Percentiles rank a stretch among this genome's conserved stretches.
phyloP scores from a whole-genome alignment of 2,329 filamentous ascomycete genomes.

The Dactylellina cionopaga region DNA sequence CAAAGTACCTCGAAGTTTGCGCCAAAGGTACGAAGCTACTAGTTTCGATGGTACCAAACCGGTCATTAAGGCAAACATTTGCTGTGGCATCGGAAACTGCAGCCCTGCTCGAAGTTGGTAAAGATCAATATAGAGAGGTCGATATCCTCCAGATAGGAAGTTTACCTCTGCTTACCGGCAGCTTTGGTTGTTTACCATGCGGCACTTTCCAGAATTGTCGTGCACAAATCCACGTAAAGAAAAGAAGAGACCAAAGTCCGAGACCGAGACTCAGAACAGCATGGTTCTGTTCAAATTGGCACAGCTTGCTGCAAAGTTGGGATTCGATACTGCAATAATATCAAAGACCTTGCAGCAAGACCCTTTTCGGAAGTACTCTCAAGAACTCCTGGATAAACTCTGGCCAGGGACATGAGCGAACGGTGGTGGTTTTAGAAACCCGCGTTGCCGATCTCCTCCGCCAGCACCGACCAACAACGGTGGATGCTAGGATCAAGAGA shows the following conservation, averaged over 20 bases:
- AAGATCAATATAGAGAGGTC: neutral
- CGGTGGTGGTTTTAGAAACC: too few species aligned
- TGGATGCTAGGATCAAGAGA: neutral
- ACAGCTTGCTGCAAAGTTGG: neutral
- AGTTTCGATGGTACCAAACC: neutral
- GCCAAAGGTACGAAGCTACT: neutral
- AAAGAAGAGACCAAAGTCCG: neutral
- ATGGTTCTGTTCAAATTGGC: neutral
- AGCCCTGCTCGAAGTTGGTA: too few species aligned
- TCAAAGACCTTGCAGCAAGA: neutral
- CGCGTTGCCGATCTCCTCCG: too few species aligned
- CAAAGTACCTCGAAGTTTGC: conserved; percentile 13
- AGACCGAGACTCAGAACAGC: neutral
- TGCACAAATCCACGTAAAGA: neutral
- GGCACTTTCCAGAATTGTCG: conserved; percentile 2
- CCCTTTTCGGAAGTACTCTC: neutral
- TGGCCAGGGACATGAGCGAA: too few species aligned
- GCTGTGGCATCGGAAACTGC: neutral
- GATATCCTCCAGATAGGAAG: neutral
- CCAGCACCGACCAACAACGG: too few species aligned
- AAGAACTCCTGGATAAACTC: neutral
- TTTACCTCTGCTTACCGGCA: conserved; percentile 5
- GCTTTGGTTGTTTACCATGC: conserved; percentile 16
- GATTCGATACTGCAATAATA: neutral
- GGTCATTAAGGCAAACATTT: neutral